Evolutionary conservation across 345 rosid genomes (phyloP).

Genomic region (Eucalyptus camaldulensis): DNA sequence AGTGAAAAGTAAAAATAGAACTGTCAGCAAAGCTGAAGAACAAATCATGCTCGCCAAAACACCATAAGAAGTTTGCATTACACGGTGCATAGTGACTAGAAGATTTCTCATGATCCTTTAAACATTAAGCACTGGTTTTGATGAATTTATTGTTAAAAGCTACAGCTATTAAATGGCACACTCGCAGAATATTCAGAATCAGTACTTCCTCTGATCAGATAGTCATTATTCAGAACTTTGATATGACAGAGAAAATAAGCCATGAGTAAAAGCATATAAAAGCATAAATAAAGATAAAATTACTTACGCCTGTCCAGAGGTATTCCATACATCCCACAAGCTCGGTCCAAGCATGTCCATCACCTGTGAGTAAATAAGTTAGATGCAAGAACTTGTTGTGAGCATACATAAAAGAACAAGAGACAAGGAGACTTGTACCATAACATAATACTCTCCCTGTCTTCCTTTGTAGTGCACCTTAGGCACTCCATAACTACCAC

Average conservation of each 20-base stretch:
- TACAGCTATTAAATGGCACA: background rate
- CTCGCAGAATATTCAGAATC: background rate
- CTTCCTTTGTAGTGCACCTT: conserved; percentile 85
- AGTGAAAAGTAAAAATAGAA: background rate
- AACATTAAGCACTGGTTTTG: background rate
- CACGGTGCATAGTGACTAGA: background rate
- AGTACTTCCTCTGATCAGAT: background rate
- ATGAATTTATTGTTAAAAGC: background rate
- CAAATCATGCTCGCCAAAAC: background rate
- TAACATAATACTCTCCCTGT: conserved; percentile 95
- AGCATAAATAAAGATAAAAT: background rate
- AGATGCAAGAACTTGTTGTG: background rate
- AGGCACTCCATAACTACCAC: conserved; percentile 97
- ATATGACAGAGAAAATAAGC: background rate
- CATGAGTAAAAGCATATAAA: background rate
- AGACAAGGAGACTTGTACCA: conserved; percentile 32
- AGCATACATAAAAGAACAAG: background rate
- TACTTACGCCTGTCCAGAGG: conserved; percentile 87
- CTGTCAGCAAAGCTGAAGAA: background rate
- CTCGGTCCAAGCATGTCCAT: conserved; percentile 99
- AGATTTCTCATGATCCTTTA: background rate
- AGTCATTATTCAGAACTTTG: background rate
- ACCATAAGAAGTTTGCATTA: background rate
- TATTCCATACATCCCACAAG: conserved; percentile 98
- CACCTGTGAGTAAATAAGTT: conserved; percentile 34